These are phyloP conservation scores for Chrysoporthe austroafricana DNA, from an alignment of 2,329 filamentous ascomycete species.

Conservation along the genomic window DNA sequence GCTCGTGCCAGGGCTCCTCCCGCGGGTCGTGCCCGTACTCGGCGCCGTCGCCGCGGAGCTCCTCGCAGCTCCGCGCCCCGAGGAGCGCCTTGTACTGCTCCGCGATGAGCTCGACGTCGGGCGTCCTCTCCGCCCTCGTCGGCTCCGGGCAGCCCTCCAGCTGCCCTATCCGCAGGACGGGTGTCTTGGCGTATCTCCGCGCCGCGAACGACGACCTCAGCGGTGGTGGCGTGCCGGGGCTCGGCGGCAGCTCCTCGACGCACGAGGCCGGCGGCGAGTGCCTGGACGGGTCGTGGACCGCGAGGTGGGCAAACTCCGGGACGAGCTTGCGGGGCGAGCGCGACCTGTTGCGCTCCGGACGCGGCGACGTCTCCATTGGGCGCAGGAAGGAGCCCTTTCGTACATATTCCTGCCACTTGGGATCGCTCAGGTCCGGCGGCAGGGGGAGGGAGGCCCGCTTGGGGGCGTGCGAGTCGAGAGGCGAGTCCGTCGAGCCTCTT, in stretches of 20 bases:
- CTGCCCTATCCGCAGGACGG: conserved; percentile 54
- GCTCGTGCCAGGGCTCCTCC: not conserved
- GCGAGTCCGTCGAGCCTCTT: conserved; percentile 30
- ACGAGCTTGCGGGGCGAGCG: conserved; percentile 31
- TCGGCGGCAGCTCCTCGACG: conserved; percentile 22
- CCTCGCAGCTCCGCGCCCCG: conserved; percentile 41
- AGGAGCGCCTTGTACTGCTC: conserved; percentile 55
- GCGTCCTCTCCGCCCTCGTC: conserved; percentile 34
- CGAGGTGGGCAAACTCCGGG: conserved; percentile 44
- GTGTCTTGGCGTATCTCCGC: conserved; percentile 56
- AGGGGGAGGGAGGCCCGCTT: conserved; percentile 31
- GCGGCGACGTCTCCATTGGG: conserved; percentile 30
- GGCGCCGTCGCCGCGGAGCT: not conserved
- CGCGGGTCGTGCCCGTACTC: not conserved
- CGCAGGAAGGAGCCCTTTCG: conserved; percentile 34
- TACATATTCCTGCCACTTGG: conserved; percentile 40
- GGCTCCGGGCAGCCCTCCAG: conserved; percentile 43
- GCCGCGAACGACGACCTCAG: conserved; percentile 36
- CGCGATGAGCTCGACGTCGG: conserved; percentile 53
- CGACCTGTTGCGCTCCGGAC: conserved; percentile 18
- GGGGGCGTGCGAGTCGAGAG: conserved; percentile 20
- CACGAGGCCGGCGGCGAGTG: conserved; percentile 28
- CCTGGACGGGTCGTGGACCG: conserved; percentile 32
- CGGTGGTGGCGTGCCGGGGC: conserved; percentile 25
- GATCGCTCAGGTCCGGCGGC: conserved; percentile 40